phyloP scores from a whole-genome alignment of 75 land plant species.

The Ceratopteris richardii region DNA sequence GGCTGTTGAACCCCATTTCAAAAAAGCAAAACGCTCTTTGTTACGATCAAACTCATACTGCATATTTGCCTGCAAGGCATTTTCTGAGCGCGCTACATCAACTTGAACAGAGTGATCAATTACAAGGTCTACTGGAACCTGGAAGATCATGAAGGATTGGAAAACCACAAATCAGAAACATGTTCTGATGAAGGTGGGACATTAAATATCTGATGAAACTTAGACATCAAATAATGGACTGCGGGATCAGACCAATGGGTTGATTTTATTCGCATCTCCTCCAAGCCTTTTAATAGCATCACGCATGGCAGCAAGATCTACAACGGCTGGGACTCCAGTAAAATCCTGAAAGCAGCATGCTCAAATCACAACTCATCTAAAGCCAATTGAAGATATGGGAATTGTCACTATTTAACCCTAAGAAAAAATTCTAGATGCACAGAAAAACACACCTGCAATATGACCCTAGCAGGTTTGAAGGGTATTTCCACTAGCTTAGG shows the following conservation, averaged over 20 bases:
- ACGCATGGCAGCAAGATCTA: conserved; percentile 51
- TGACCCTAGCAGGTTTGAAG: conserved; percentile 34
- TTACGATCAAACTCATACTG: conserved; percentile 48
- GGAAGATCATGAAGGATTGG: too few species aligned
- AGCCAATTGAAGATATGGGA: not conserved
- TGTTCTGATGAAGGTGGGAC: too few species aligned
- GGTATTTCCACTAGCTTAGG: conserved; percentile 41
- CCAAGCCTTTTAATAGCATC: conserved; percentile 48
- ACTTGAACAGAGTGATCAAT: conserved; percentile 57
- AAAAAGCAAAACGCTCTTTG: conserved; percentile 50
- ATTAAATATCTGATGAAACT: too few species aligned
- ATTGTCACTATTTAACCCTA: too few species aligned
- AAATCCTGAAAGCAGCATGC: conserved; percentile 37
- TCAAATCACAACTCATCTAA: not conserved
- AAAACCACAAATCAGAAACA: not conserved
- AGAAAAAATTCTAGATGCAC: too few species aligned
- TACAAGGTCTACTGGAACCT: conserved; percentile 57
- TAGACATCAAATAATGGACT: too few species aligned
- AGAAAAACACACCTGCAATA: conserved; percentile 24
- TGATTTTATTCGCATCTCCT: conserved; percentile 41
- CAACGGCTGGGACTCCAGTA: conserved; percentile 45
- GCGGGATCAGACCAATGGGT: conserved; percentile 47
- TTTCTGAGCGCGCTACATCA: conserved; percentile 40
- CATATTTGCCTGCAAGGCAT: conserved; percentile 53
- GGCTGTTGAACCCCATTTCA: conserved; percentile 52